Evolutionary conservation across 257 asterid species (phyloP).

Genomic region (Nicotiana knightiana): DNA sequence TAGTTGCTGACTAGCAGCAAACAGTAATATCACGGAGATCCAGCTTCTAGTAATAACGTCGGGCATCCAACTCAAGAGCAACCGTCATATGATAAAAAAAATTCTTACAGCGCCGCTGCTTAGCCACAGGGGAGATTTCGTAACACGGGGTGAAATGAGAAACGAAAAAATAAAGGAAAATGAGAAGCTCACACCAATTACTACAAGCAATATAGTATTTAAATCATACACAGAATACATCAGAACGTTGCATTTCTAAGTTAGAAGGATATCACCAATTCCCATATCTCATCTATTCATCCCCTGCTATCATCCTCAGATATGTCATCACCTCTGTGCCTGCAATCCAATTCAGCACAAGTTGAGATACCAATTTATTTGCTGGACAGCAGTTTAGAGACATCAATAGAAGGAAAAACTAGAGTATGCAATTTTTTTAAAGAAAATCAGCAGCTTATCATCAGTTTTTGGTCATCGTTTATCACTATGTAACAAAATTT

Average conservation of each 20-base stretch:
- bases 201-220: slow-evolving; percentile 6
- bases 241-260: slow-evolving; percentile 1
- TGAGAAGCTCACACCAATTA: not conserved
- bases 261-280: slow-evolving; percentile 16
- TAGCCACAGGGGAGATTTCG: not conserved
- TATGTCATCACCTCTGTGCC: slow-evolving; percentile 67
- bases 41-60: not conserved
- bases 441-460: not conserved
- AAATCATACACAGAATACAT: slow-evolving; percentile 24
- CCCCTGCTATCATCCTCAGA: slow-evolving; percentile 55
- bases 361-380: not conserved
- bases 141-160: not conserved
- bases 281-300: slow-evolving; percentile 28
- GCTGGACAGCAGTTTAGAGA: not conserved
- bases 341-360: slow-evolving; percentile 26
- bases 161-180: not conserved
- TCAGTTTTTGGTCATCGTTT: not conserved
- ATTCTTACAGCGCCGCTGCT: not conserved
- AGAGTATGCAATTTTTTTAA: not conserved
- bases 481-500: not conserved
- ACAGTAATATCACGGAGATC: not conserved
- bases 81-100: not conserved
- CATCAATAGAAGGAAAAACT: not conserved
- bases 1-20: not conserved
- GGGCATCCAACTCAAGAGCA: not conserved